Evolutionary conservation across 306 rosid species (phyloP), one percentile per base, ranked within the genome.

Genomic region (Sicyos baderoa): DNA sequence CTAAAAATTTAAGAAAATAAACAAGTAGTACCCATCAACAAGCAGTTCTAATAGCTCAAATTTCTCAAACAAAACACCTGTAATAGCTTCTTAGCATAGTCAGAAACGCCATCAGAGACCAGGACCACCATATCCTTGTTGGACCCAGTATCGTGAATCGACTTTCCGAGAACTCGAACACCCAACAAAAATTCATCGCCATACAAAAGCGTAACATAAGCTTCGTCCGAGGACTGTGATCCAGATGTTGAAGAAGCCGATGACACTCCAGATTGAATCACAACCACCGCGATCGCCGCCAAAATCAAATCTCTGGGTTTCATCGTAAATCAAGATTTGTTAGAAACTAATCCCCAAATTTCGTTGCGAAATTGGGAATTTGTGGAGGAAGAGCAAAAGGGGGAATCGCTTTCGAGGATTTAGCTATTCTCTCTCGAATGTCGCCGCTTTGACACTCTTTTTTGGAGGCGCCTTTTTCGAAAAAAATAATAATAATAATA

Each of bases 171-270:
- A 74, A 94, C 99, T 74, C 99, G 79, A 70, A 90, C 99, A 1
- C 99, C 99, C 83, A 94, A 74, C 27, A 90, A 75, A 80, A 94
- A 94, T 79, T 94, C 99, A 80, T 94, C 99, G 4, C 99, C 99
- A 68, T 94, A 94, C 69, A 94, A 58, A 4, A 94, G 96, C 73
- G 99, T 94, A 64, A 80, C 99, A 50, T 94, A 94, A 57, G 99
- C 99, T 71, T 88, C 88, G 47, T 80, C 75, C 6, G 80, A 73
- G 14, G 65, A 73, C 78, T 73, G 86, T 37, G 91, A 88, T 82
- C 78, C 80, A 68, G 72, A 47, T 23, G 74, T 76, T 22, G 67
- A 61, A 61, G 66, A 59, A 59, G 66, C 66, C 32, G 68, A 75
- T 73, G 61, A 32, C 12, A 73, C 62, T 50, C 37, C 61, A 51